phyloP scores from a whole-genome alignment of 148 eudicot species.

The Amaranthus palmeri region DNA sequence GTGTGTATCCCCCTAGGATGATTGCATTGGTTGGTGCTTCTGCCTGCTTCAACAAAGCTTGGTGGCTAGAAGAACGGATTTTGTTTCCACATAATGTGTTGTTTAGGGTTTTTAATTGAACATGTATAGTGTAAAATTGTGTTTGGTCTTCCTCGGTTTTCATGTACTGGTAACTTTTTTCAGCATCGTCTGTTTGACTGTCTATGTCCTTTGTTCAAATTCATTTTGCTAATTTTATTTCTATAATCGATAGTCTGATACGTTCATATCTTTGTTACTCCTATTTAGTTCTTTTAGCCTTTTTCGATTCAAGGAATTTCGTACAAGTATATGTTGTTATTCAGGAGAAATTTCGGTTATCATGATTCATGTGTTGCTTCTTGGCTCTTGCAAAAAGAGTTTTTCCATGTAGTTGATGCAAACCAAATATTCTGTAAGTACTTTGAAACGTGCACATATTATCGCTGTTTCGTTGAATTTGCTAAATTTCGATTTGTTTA shows the following conservation, averaged over 20 bases:
- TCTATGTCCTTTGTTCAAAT: slow-evolving; percentile 9
- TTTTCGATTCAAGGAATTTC: neutral
- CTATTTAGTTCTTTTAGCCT: neutral
- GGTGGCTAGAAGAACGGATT: slow-evolving; percentile 5
- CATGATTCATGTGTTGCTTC: neutral
- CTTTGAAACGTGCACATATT: neutral
- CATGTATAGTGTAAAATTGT: slow-evolving; percentile 27
- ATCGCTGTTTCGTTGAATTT: neutral
- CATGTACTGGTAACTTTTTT: slow-evolving; percentile 14
- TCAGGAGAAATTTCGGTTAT: neutral
- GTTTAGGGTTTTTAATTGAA: slow-evolving; percentile 21
- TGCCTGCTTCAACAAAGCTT: slow-evolving; percentile 15
- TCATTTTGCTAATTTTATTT: slow-evolving; percentile 9
- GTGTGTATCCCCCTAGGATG: slow-evolving; percentile 27
- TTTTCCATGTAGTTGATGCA: too few species aligned
- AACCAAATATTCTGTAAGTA: neutral
- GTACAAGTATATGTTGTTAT: too few species aligned
- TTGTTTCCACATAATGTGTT: slow-evolving; percentile 46
- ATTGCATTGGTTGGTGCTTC: slow-evolving; percentile 25
- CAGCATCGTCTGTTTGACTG: slow-evolving; percentile 25
- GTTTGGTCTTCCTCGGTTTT: slow-evolving; percentile 10
- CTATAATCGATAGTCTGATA: neutral
- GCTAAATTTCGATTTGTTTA: neutral
- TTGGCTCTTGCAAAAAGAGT: neutral
- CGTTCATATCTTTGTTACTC: too few species aligned